phyloP scores from a whole-genome alignment of 1,284 basidiomycete species.

The Puccinia polysora region DNA sequence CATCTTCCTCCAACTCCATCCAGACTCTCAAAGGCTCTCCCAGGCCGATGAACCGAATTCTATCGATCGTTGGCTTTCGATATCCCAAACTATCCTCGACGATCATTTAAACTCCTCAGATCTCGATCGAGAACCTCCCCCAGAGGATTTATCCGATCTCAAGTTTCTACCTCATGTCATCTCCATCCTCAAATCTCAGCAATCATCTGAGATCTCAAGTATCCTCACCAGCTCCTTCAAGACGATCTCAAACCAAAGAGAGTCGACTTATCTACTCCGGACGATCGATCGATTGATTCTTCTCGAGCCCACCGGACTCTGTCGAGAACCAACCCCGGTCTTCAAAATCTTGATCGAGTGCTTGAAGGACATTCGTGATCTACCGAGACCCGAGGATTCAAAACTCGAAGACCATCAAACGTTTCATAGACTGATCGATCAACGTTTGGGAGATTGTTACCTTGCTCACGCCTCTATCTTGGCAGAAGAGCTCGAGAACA shows the following conservation, averaged over 20 bases:
- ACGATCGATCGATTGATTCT: conserved; percentile 26
- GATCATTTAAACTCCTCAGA: not conserved
- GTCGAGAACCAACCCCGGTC: conserved; percentile 15
- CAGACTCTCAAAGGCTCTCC: not conserved
- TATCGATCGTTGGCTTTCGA: conserved; percentile 2
- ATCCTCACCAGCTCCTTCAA: not conserved
- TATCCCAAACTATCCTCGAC: conserved; percentile 2
- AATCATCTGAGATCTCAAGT: not conserved
- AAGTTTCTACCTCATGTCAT: not conserved
- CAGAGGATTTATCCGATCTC: not conserved
- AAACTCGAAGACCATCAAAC: not conserved
- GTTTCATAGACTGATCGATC: conserved; percentile 5
- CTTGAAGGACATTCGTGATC: not conserved
- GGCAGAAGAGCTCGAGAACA: conserved; percentile 8
- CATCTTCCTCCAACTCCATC: conserved; percentile 16
- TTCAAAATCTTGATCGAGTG: conserved; percentile 20
- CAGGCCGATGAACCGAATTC: conserved; percentile 22
- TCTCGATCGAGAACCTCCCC: not conserved
- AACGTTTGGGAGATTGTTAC: conserved; percentile 19
- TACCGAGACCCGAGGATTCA: not conserved
- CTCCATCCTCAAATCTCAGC: not conserved
- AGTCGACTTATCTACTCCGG: conserved; percentile 14
- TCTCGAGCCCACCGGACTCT: conserved; percentile 5
- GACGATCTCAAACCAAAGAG: not conserved
- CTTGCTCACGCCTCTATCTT: conserved; percentile 18